Conservation (phyloP, 176 grass and related monocot genomes). For the Carex littledalei region DNA sequence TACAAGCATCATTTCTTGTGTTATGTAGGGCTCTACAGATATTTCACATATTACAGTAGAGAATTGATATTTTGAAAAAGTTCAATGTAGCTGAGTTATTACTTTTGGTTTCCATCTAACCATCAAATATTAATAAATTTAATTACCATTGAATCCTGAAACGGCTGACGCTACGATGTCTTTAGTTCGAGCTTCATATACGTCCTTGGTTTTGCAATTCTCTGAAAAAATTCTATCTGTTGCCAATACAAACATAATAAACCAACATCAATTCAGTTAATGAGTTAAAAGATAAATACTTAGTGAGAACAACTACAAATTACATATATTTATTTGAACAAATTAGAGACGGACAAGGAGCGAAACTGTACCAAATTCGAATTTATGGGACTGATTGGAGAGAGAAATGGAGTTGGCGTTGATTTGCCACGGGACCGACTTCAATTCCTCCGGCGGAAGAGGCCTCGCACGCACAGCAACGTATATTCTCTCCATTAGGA, state of each 20-base stretch:
- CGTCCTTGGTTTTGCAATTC: slow-evolving; percentile 47
- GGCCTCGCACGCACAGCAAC: slow-evolving; percentile 66
- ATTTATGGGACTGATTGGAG: slow-evolving; percentile 43
- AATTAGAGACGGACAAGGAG: not conserved
- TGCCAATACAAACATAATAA: not conserved
- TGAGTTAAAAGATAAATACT: not conserved
- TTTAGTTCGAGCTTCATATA: slow-evolving; percentile 67
- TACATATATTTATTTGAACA: not conserved
- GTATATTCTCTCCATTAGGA: slow-evolving; percentile 80
- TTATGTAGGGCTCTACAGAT: too few relatives aligned
- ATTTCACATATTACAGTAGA: too few relatives aligned
- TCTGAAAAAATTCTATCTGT: slow-evolving; percentile 71
- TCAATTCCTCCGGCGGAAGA: slow-evolving; percentile 55
- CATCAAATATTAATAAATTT: not conserved
- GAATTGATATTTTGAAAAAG: too few relatives aligned
- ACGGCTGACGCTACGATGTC: slow-evolving; percentile 70
- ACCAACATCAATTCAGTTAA: not conserved
- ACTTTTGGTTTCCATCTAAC: not conserved
- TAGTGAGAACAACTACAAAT: not conserved
- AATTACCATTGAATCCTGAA: slow-evolving; percentile 71
- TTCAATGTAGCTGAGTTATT: too few relatives aligned
- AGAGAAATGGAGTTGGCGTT: slow-evolving; percentile 59
- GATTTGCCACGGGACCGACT: slow-evolving; percentile 68
- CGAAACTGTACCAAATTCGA: slow-evolving; percentile 63
- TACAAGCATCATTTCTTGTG: too few relatives aligned